Conservation (phyloP, 495 filamentous ascomycete genomes). For the Penicillium diatomitis region DNA sequence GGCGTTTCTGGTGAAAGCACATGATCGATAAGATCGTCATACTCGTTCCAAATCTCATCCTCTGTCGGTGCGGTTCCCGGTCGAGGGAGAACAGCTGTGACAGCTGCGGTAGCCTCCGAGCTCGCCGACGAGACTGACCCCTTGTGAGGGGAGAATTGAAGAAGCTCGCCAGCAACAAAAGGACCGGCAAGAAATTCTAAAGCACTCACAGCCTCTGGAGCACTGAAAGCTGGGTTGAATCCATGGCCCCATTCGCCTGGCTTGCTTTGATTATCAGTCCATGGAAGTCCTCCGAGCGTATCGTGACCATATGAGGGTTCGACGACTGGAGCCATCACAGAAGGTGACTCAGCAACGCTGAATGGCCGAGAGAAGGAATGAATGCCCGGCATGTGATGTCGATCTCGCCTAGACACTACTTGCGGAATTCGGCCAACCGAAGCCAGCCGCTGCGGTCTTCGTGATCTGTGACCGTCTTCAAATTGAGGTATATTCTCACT, state of each 20-base stretch:
- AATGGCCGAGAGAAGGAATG: constrained; percentile 86
- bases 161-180: constrained; percentile 47
- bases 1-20: constrained; percentile 46
- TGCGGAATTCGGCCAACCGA: constrained; percentile 88
- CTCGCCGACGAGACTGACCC: constrained; percentile 61
- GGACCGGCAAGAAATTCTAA: constrained; percentile 33
- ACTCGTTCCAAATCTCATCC: constrained; percentile 94
- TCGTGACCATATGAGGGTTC: constrained; percentile 9
- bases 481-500: no score
- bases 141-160: constrained; percentile 64
- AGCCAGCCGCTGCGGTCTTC: constrained; percentile 42
- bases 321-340: constrained; percentile 14
- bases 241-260: constrained; percentile 15
- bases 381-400: constrained; percentile 58
- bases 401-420: constrained; percentile 63
- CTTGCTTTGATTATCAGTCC: constrained; percentile 12
- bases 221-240: constrained; percentile 30
- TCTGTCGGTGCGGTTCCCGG: constrained; percentile 51
- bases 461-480: constrained; percentile 11
- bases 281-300: constrained; percentile 17
- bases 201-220: constrained; percentile 23
- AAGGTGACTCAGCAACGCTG: constrained; percentile 31
- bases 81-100: constrained; percentile 53
- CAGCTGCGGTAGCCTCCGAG: constrained; percentile 50
- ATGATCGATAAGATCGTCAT: constrained; percentile 79